These are phyloP conservation scores for Prototheca wickerhamii DNA, from an alignment of 163 green algal species.

Conservation along the genomic window DNA sequence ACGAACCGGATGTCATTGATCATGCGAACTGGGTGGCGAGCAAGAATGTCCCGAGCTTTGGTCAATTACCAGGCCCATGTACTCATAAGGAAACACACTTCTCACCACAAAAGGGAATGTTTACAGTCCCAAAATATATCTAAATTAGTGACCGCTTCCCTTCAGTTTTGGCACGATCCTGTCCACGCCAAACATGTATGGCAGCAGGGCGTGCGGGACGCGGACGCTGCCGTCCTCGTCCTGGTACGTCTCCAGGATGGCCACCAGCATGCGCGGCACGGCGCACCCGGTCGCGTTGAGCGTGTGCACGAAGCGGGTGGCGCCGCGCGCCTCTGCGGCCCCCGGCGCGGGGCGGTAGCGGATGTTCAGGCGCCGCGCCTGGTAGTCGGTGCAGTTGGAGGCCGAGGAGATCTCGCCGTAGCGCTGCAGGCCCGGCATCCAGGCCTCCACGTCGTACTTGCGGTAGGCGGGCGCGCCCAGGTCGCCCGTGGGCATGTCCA, in stretches of 20 bases:
- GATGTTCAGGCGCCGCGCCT: slow-evolving; percentile 82
- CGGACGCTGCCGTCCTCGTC: slow-evolving; percentile 81
- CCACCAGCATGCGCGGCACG: slow-evolving; percentile 94
- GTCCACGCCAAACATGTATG: slow-evolving; percentile 64
- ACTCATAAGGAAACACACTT: too few relatives aligned
- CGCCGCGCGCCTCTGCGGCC: not conserved
- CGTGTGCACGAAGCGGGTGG: slow-evolving; percentile 90
- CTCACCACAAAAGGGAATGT: too few relatives aligned
- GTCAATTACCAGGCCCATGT: too few relatives aligned
- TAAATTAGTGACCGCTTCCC: too few relatives aligned
- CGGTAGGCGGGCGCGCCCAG: slow-evolving; percentile 92
- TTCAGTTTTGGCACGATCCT: too few relatives aligned
- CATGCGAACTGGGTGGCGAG: too few relatives aligned
- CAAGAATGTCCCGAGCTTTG: too few relatives aligned
- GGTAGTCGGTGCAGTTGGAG: slow-evolving; percentile 98
- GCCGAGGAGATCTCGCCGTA: slow-evolving; percentile 93
- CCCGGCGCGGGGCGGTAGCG: slow-evolving; percentile 39
- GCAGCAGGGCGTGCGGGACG: slow-evolving; percentile 73
- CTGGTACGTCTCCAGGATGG: slow-evolving; percentile 98
- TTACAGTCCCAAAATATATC: too few relatives aligned
- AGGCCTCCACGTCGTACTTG: slow-evolving; percentile 98
- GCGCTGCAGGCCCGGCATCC: slow-evolving; percentile 90
- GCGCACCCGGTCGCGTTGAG: slow-evolving; percentile 96
- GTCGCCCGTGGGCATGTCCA: slow-evolving; percentile 95
- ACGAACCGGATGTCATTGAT: too few relatives aligned